Evolutionary conservation across 371 early-diverging fungal species (phyloP).

Genomic region (Mucor lusitanicus): DNA sequence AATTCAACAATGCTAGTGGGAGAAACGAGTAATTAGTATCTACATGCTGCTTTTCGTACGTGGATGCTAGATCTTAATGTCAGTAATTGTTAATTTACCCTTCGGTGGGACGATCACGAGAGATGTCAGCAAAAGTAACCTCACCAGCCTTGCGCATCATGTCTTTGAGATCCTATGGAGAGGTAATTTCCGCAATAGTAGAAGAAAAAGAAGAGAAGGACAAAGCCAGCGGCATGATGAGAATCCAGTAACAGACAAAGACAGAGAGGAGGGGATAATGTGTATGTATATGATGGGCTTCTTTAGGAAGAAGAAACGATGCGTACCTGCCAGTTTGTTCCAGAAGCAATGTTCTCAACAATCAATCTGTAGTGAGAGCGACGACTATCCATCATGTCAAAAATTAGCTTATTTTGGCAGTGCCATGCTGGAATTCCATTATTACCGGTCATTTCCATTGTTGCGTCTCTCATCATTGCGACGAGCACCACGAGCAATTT

Average conservation of each 20-base stretch:
- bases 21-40: background rate
- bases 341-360: constrained; percentile 71
- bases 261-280: constrained; percentile 18
- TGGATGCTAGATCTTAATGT: background rate
- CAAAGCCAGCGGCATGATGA: constrained; percentile 25
- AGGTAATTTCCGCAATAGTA: constrained; percentile 3
- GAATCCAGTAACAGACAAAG: constrained; percentile 17
- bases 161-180: constrained; percentile 91
- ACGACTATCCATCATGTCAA: constrained; percentile 29
- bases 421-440: background rate
- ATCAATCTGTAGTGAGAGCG: constrained; percentile 67
- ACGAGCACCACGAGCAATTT: constrained; percentile 72
- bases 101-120: constrained; percentile 78
- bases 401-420: background rate
- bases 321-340: constrained; percentile 84
- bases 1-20: constrained; percentile 86
- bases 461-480: constrained; percentile 52
- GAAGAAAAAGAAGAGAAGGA: constrained; percentile 17
- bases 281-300: background rate
- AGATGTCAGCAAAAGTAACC: constrained; percentile 91
- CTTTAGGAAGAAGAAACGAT: constrained; percentile 16
- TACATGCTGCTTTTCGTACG: background rate
- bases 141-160: constrained; percentile 94
- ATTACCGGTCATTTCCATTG: constrained; percentile 40
- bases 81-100: constrained; percentile 61